phyloP scores from a whole-genome alignment of 805 yeast genomes.

The Ogataea philodendri region DNA sequence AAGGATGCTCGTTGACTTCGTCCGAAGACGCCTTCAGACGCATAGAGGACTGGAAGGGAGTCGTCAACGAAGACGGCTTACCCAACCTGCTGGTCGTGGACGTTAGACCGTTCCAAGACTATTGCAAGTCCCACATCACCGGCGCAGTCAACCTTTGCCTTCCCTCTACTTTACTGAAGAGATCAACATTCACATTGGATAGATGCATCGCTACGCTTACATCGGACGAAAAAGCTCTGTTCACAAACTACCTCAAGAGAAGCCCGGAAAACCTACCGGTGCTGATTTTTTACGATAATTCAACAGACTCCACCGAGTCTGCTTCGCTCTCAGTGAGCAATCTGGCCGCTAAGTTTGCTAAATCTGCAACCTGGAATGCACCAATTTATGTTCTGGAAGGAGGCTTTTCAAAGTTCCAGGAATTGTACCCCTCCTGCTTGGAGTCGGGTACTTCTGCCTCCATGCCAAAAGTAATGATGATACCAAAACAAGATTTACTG shows the following conservation, averaged over 20 bases:
- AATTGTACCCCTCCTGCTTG: slow-evolving; percentile 26
- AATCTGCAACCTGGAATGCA: slow-evolving; percentile 38
- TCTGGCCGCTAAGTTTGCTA: slow-evolving; percentile 47
- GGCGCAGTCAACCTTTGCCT: slow-evolving; percentile 74
- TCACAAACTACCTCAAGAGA: slow-evolving; percentile 37
- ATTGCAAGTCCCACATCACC: slow-evolving; percentile 52
- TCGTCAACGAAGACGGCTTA: slow-evolving; percentile 27
- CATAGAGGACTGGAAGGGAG: slow-evolving; percentile 19
- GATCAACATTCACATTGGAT: slow-evolving; percentile 66
- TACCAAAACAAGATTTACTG: slow-evolving; percentile 13
- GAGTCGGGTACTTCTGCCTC: slow-evolving; percentile 27
- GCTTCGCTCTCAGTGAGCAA: slow-evolving; percentile 43
- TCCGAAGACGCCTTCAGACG: slow-evolving; percentile 18
- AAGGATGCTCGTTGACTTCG: slow-evolving; percentile 22
- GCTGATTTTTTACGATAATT: slow-evolving; percentile 53
- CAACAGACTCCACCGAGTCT: slow-evolving; percentile 30
- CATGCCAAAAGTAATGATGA: slow-evolving; percentile 21
- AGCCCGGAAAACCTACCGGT: slow-evolving; percentile 36
- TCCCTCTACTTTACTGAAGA: slow-evolving; percentile 83
- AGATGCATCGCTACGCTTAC: slow-evolving; percentile 64
- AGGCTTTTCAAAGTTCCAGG: slow-evolving; percentile 40
- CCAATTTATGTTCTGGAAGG: slow-evolving; percentile 42
- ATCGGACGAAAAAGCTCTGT: slow-evolving; percentile 43
- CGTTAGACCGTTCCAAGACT: slow-evolving; percentile 78
- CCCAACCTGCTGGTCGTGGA: slow-evolving; percentile 57